A percentile compares a stretch with the other conserved stretches of the same genome.
Evolutionary conservation across 371 early-diverging fungal species (phyloP).

Genomic region (Lichtheimia corymbifera): DNA sequence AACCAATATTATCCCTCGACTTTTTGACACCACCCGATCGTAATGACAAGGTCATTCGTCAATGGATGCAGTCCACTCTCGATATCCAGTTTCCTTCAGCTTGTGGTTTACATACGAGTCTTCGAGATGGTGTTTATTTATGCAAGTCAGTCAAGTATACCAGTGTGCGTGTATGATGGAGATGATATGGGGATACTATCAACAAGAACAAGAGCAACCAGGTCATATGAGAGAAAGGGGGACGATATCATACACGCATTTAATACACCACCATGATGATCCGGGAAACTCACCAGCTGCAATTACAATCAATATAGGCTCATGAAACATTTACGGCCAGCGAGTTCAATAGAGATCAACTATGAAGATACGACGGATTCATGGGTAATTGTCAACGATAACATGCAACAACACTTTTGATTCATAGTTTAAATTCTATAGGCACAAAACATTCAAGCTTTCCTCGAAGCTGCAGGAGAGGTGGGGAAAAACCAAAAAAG

Average conservation of each 20-base stretch:
- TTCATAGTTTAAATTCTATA: not conserved
- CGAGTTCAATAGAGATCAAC: not conserved
- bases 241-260: not conserved
- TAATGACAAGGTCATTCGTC: not conserved
- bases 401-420: not conserved
- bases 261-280: not conserved
- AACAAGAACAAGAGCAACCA: not conserved
- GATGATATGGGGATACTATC: not conserved
- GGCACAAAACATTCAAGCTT: slow-evolving; percentile 9
- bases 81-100: slow-evolving; percentile 13
- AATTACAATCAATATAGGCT: slow-evolving; percentile 4
- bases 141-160: slow-evolving; percentile 62
- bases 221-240: slow-evolving; percentile 1
- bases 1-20: slow-evolving; percentile 5
- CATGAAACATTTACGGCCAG: slow-evolving; percentile 5
- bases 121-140: slow-evolving; percentile 82
- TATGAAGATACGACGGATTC: slow-evolving; percentile 5
- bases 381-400: not conserved
- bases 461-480: slow-evolving; percentile 5
- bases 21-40: slow-evolving; percentile 3
- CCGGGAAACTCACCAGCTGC: not conserved
- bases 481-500: not conserved
- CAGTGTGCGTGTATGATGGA: slow-evolving; percentile 4
- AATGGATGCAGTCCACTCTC: slow-evolving; percentile 14
- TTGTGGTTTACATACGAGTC: slow-evolving; percentile 54